Evolutionary conservation across 2,329 filamentous ascomycete species (phyloP).

Genomic region (Botryosphaeria dothidea): DNA sequence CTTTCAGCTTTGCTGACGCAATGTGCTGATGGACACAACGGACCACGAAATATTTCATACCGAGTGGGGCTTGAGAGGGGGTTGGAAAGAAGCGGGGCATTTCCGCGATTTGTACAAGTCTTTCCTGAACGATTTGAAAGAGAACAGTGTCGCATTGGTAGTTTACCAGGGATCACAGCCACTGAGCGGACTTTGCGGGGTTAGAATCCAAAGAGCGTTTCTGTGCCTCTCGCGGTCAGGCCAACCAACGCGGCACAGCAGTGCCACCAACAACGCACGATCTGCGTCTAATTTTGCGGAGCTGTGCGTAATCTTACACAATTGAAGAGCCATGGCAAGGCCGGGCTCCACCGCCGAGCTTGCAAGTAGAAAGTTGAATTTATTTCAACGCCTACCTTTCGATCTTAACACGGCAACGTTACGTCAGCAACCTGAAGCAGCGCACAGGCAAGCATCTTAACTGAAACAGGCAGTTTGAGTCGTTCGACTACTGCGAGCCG

Average conservation of each 20-base stretch:
- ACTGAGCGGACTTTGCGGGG: background rate
- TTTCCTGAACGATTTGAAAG: too few species aligned
- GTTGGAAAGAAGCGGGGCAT: background rate
- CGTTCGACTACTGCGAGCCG: background rate
- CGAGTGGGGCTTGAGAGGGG: too few species aligned
- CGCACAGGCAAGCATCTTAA: constrained; percentile 11
- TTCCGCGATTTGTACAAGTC: background rate
- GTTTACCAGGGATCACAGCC: too few species aligned
- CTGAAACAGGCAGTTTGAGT: constrained; percentile 13
- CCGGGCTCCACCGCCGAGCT: background rate
- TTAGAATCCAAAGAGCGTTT: background rate
- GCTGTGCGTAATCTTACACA: too few species aligned
- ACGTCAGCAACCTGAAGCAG: constrained; percentile 7
- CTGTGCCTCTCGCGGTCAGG: background rate
- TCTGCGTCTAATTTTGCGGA: too few species aligned
- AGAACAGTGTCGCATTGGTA: background rate
- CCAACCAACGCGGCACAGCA: background rate
- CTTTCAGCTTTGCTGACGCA: too few species aligned
- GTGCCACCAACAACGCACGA: background rate
- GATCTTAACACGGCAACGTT: background rate
- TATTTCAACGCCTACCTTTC: background rate
- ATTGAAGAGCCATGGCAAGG: background rate
- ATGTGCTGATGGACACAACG: too few species aligned
- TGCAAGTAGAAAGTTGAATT: background rate
- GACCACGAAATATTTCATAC: too few species aligned